Conservation (phyloP, 1,284 basidiomycete genomes). For the Tetrapyrgos nigripes region DNA sequence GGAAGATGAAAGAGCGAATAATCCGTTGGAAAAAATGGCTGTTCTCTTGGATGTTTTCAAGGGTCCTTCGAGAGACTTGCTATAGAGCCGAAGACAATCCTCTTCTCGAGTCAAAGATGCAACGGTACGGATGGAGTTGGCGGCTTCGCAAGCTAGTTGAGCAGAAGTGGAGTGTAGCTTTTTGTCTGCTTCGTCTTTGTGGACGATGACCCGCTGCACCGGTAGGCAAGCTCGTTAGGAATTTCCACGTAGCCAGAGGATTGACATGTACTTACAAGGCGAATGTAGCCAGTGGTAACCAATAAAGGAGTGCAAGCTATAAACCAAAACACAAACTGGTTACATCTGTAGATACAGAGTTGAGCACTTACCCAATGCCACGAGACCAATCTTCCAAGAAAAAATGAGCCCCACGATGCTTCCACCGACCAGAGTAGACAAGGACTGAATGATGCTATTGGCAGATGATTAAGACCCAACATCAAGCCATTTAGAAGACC, state of each 20-base stretch:
- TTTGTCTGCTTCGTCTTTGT: conserved; percentile 91
- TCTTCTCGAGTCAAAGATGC: conserved; percentile 89
- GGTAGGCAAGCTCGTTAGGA: too few relatives aligned
- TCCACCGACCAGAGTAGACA: conserved; percentile 79
- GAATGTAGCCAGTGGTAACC: conserved; percentile 87
- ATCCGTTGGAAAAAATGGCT: conserved; percentile 74
- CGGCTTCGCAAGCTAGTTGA: conserved; percentile 92
- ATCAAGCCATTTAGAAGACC: conserved; percentile 18
- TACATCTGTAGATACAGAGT: conserved; percentile 11
- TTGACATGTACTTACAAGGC: conserved; percentile 60
- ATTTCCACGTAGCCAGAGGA: too few relatives aligned
- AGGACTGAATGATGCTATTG: conserved; percentile 79
- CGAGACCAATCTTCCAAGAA: conserved; percentile 81
- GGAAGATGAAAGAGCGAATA: conserved; percentile 86
- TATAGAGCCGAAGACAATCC: conserved; percentile 79
- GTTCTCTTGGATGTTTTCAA: conserved; percentile 69
- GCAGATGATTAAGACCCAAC: not conserved
- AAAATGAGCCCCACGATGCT: conserved; percentile 81
- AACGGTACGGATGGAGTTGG: conserved; percentile 92
- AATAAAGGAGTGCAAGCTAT: conserved; percentile 86
- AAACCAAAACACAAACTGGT: conserved; percentile 23
- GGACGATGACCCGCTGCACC: conserved; percentile 78
- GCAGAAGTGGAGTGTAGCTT: conserved; percentile 84
- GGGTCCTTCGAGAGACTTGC: conserved; percentile 75
- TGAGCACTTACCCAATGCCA: conserved; percentile 65